phyloP scores from a whole-genome alignment of 2,329 filamentous ascomycete species.

The Pseudocercospora vitis region DNA sequence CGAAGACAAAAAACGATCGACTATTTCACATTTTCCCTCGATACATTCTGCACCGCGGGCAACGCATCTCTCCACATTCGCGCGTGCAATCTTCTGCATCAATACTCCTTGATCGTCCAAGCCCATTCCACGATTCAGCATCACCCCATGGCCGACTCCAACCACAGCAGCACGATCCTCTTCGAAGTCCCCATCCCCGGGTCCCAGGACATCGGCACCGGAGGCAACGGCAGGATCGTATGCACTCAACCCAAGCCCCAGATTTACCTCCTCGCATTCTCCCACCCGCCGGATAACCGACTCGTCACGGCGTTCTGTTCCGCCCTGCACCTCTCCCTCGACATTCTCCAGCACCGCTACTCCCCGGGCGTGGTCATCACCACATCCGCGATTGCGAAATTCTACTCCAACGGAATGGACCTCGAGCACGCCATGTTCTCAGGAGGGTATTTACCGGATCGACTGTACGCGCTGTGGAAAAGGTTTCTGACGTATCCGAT shows the following conservation, averaged over 20 bases:
- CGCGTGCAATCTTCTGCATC: too few relatives aligned
- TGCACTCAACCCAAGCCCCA: conserved; percentile 60
- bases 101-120: too few relatives aligned
- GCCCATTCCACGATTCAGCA: too few relatives aligned
- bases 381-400: conserved; percentile 72
- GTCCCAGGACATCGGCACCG: conserved; percentile 21
- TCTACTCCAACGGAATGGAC: conserved; percentile 83
- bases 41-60: too few relatives aligned
- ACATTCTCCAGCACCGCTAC: conserved; percentile 69
- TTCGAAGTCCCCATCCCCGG: conserved; percentile 35
- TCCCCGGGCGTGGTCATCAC: conserved; percentile 74
- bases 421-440: conserved; percentile 63
- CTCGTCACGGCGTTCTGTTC: conserved; percentile 67
- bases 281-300: conserved; percentile 72
- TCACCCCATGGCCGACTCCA: too few relatives aligned
- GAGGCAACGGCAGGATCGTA: conserved; percentile 55
- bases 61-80: too few relatives aligned
- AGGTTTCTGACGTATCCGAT: conserved; percentile 72
- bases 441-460: conserved; percentile 59
- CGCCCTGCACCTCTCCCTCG: conserved; percentile 68
- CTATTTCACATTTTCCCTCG: too few relatives aligned
- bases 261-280: conserved; percentile 73
- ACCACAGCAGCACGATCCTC: conserved; percentile 16
- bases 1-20: too few relatives aligned
- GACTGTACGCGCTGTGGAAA: conserved; percentile 65